Base-by-base conservation (phyloP, 495 filamentous ascomycete genomes). In the Penicillium chermesinum region DNA sequence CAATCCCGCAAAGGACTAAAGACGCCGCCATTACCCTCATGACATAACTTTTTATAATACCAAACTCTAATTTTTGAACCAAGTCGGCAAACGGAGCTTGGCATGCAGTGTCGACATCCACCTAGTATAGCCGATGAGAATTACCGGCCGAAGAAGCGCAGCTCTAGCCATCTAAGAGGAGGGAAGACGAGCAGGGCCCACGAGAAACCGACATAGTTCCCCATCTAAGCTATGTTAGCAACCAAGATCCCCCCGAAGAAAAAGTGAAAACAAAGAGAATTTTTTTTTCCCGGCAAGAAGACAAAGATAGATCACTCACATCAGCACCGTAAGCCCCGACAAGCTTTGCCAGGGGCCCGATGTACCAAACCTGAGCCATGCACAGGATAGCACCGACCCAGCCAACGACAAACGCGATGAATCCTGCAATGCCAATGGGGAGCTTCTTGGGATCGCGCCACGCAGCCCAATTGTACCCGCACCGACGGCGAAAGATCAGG, bases 281-380 rank as follows among this genome's bases (percentile, higher is more conserved):
- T n/a, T n/a, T n/a, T 22, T 27, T 20, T 38, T 22, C 34, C 18
- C 41, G 7, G 17, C 1, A 15, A 27, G 20, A n/a, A 30, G 19
- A 38, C 7, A 40, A 18, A 41, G 20, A 33, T 18, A 33, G 21
- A 20, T 3, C 39, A 66, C 67, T 56, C 64, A 72, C 69, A 76
- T 85, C 81, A 39, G 76, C 81, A n/a, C 81, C 81, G 54, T 76
- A 73, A 2, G 75, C 71, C 12, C 81, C 80, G 21, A 81, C 70
- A 47, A 71, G 41, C 36, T 61, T 65, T 5, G 83, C 83, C 50
- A 88, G 47, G 0, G 79, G 81, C 2, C 84, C 84, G 37, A 78
- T 77, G 61, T 83, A 87, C 76, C 81, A 88, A 17, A 77, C 72
- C 67, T 88, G 83, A 25, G 80, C 78, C 83, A 87, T 87, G 46